Base-by-base conservation (phyloP, 2,329 filamentous ascomycete genomes). In the Didymella keratinophila region DNA sequence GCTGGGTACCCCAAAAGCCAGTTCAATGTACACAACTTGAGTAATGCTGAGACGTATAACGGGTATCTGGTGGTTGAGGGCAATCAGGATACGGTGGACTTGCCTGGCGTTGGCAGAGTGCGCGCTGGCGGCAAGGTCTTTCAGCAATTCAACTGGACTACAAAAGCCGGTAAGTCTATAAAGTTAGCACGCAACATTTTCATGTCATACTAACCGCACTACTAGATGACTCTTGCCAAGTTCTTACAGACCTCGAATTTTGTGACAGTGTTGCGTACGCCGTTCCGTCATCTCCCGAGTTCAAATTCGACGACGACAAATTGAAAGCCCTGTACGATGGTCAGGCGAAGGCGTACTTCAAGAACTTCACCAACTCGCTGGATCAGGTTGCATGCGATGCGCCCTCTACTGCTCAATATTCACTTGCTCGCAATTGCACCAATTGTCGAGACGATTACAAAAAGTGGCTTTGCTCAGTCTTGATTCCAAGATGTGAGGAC, bases 391-490 rank as follows among this genome's bases (percentile, higher is more conserved):
- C 91, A 14, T 99, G 95, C 81, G 88, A 97, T 68, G 89, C 92
- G 2, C 85, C 85, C 0, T 79, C 85, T 1, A 88, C 89, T 32
- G 87, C 90, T 14, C 85, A 86, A 63, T 99, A 96, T 79, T 97
- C 93, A 1, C 86, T 98, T 14, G 90, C 87, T 1, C 86, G 88
- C 41, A 86, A 78, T 66, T 99, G 95, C 80, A 77, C 81, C 42
- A 85, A 96, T 76, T 99, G 95, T 78, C 86, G 82, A 16, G 71
- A 74, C 0, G 92, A 92, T 9, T 99, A 99, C 83, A 97, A 96
- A 76, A 83, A 88, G 71, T 99, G 95, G 95, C 87, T 99, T 20
- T 99, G 95, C 80, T 90, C 92, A 23, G 93, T 98, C 27, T 90
- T 88, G 16, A 95, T 99, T 61, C 95, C 95, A 1, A 90, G 93